Conservation (phyloP, 257 asterid species). For the Euphrasia confusa region DNA sequence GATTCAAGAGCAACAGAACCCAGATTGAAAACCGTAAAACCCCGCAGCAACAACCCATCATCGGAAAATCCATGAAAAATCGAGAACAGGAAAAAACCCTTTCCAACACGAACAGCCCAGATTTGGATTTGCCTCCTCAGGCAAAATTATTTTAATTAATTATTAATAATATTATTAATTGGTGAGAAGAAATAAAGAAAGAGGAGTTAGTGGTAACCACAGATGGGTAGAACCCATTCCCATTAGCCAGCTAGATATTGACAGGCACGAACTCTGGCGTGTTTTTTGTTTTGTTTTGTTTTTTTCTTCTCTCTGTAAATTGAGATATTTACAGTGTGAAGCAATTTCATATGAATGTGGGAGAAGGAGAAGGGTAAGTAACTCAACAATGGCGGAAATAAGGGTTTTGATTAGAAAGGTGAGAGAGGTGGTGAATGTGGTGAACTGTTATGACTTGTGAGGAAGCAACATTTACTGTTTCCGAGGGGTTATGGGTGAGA, state of each 20-base stretch:
- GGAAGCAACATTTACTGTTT: constrained; percentile 21
- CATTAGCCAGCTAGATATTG: constrained; percentile 24
- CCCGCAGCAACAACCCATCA: constrained; percentile 36
- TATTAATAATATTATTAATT: not conserved
- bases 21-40: constrained; percentile 36
- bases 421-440: constrained; percentile 10
- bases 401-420: constrained; percentile 3
- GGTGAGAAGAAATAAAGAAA: constrained; percentile 15
- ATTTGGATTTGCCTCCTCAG: constrained; percentile 22
- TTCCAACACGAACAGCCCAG: constrained; percentile 29
- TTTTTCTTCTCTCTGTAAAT: constrained; percentile 9
- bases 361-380: not conserved
- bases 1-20: constrained; percentile 40
- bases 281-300: not conserved
- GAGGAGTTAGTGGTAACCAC: constrained; percentile 27
- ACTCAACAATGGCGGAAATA: constrained; percentile 17
- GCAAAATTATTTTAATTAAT: not conserved
- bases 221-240: constrained; percentile 18
- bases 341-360: not conserved
- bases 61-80: constrained; percentile 10
- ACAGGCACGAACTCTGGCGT: not conserved
- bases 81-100: not conserved
- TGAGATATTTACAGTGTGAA: constrained; percentile 16
- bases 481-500: constrained; percentile 5
- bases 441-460: not conserved